phyloP scores from a whole-genome alignment of 129 eudicot genomes.

The Lactuca saligna region DNA sequence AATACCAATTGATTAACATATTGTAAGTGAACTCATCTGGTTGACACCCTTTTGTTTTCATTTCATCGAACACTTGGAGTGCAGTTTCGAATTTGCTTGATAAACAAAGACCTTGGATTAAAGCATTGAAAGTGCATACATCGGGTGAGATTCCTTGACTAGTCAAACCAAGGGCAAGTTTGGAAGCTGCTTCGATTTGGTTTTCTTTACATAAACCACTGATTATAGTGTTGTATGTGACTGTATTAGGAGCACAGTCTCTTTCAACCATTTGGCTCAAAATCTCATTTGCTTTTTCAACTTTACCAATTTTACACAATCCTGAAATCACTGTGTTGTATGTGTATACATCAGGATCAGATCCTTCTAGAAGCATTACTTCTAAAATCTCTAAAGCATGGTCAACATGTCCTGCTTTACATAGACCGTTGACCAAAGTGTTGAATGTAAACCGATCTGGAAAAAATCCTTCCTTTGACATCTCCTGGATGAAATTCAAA shows the following conservation, averaged over 20 bases:
- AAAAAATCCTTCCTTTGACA: conserved; percentile 62
- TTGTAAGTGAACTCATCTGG: conserved; percentile 91
- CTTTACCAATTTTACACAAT: conserved; percentile 67
- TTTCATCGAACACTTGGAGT: conserved; percentile 57
- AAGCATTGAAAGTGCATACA: conserved; percentile 78
- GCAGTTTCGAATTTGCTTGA: conserved; percentile 53
- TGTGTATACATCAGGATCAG: conserved; percentile 68
- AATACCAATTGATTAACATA: conserved; percentile 74
- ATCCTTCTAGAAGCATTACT: conserved; percentile 79
- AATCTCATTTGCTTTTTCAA: conserved; percentile 67
- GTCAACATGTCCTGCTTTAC: conserved; percentile 69
- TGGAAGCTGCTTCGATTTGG: conserved; percentile 78
- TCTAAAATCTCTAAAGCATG: conserved; percentile 82
- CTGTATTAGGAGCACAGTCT: conserved; percentile 64
- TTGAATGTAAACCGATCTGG: conserved; percentile 81
- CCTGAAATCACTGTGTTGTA: conserved; percentile 85
- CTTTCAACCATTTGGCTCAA: conserved; percentile 67
- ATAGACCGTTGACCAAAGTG: conserved; percentile 70
- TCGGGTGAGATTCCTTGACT: conserved; percentile 74
- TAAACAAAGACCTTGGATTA: conserved; percentile 84
- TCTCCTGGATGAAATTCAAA: conserved; percentile 59
- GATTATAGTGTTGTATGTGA: conserved; percentile 81
- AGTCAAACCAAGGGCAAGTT: conserved; percentile 60
- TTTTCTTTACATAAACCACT: conserved; percentile 82
- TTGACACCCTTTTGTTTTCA: conserved; percentile 73